Evolutionary conservation across 495 filamentous ascomycete genomes (phyloP), one percentile per base, ranked within the genome.

Genomic region (Podospora pseudopauciseta): DNA sequence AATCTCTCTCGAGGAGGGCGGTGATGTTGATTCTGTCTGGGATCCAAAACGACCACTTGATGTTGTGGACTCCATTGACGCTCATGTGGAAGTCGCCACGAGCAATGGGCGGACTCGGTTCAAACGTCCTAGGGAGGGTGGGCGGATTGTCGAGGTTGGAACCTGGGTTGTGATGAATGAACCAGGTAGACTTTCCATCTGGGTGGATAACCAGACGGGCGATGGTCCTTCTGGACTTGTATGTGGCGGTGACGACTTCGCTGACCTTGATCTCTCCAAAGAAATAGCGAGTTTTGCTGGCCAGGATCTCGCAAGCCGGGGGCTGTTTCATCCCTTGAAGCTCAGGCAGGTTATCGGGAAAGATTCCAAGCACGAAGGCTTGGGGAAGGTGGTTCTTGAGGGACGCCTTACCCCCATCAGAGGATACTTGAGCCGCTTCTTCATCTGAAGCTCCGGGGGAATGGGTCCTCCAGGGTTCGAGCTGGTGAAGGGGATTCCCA

Each of bases 91-190:
- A 64, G 5, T 13, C 54, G 57, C 65, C 63, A 7, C 57, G 64
- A 68, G 30, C 87, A 72, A 89, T 68, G 39, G 86, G 75, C 85
- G 88, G 89, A n/a, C 68, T 20, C 9, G 86, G 82, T n/a, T 81
- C 71, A 66, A 70, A 69, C 0, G 4, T 9, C 28, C 16, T 30
- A 5, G 66, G 55, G 15, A 66, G 64, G 2, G 56, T 4, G 5
- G 16, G 27, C 2, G 62, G 70, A 1, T 26, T 7, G 23, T 20
- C 19, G 16, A 61, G 23, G 67, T 65, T 72, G 63, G 23, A 63
- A 57, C 5, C 39, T 13, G 69, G 68, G 28, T 61, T 65, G 26
- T 81, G 57, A 71, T 74, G 78, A 7, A 81, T 67, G 67, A 77
- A 80, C 74, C 77, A 77, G 20, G 56, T 60, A 15, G 73, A 60